A percentile compares a stretch with the other conserved stretches of the same genome.
Conservation (phyloP, 2,329 filamentous ascomycete species). For the Claviceps africana region DNA sequence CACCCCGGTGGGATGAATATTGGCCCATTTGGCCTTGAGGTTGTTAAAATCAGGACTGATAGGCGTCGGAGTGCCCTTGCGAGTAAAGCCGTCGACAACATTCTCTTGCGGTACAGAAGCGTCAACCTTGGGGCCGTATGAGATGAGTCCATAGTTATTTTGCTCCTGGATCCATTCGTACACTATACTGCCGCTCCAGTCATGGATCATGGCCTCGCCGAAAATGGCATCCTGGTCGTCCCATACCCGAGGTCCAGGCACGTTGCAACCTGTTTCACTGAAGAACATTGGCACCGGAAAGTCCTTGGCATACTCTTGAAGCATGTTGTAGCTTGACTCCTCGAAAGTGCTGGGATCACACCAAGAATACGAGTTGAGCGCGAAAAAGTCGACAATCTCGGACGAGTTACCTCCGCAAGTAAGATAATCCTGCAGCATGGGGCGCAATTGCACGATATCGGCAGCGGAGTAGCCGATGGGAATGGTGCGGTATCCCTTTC, state of each 20-base stretch:
- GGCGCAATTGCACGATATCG: constrained; percentile 57
- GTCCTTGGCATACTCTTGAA: constrained; percentile 51
- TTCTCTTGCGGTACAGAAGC: constrained; percentile 37
- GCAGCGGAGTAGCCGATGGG: constrained; percentile 80
- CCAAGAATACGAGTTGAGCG: constrained; percentile 77
- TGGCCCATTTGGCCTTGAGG: constrained; percentile 63
- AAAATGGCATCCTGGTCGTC: constrained; percentile 66
- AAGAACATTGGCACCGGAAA: constrained; percentile 83
- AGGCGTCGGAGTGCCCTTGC: constrained; percentile 60
- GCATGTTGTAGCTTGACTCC: constrained; percentile 52
- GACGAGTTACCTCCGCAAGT: constrained; percentile 58
- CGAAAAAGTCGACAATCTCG: constrained; percentile 70
- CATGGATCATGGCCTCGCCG: constrained; percentile 53
- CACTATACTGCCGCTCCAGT: constrained; percentile 64
- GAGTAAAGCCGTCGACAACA: constrained; percentile 51
- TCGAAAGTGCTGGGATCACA: constrained; percentile 47
- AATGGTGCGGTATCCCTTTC: constrained; percentile 64
- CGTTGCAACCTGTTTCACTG: constrained; percentile 77
- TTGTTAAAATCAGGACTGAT: constrained; percentile 66
- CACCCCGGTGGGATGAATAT: constrained; percentile 54
- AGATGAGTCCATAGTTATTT: constrained; percentile 71
- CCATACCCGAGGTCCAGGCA: constrained; percentile 45
- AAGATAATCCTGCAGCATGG: constrained; percentile 55
- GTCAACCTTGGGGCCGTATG: constrained; percentile 50
- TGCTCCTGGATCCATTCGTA: constrained; percentile 84